These are phyloP conservation scores for Phytomonas francai DNA, from an alignment of 208 protist genomes.

Conservation along the genomic window DNA sequence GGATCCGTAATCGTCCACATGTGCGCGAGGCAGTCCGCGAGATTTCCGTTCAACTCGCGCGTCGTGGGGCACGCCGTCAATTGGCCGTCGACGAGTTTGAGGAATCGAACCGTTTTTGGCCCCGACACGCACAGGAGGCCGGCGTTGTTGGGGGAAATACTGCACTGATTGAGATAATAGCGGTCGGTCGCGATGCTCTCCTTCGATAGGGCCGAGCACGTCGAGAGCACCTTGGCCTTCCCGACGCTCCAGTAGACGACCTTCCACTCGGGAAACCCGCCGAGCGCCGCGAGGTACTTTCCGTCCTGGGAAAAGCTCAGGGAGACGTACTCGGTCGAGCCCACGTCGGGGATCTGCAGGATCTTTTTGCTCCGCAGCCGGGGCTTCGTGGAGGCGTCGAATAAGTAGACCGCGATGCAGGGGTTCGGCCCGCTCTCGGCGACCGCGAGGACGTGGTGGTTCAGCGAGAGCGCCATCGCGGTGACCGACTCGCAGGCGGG, in stretches of 20 bases:
- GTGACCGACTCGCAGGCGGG: constrained; percentile 86
- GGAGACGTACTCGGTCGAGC: constrained; percentile 81
- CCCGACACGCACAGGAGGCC: constrained; percentile 90
- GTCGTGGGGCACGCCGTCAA: constrained; percentile 47
- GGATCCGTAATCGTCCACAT: constrained; percentile 86
- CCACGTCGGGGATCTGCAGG: constrained; percentile 74
- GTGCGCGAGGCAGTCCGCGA: constrained; percentile 89
- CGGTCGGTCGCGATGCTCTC: constrained; percentile 31
- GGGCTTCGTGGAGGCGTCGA: constrained; percentile 72
- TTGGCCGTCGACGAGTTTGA: constrained; percentile 61
- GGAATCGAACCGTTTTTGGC: constrained; percentile 85
- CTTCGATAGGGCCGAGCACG: constrained; percentile 45
- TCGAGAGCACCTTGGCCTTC: constrained; percentile 73
- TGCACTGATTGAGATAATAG: constrained; percentile 81
- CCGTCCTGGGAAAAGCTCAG: constrained; percentile 90
- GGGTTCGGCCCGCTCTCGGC: constrained; percentile 85
- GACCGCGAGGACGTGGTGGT: constrained; percentile 90
- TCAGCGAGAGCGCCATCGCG: constrained; percentile 82
- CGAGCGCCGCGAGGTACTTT: constrained; percentile 78
- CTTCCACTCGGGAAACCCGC: constrained; percentile 90
- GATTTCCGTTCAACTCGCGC: constrained; percentile 57
- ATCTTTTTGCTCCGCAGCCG: constrained; percentile 79
- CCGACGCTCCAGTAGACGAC: constrained; percentile 92
- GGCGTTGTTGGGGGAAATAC: constrained; percentile 85
- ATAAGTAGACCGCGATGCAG: constrained; percentile 87